phyloP scores from a whole-genome alignment of 2,329 filamentous ascomycete species.

The Pseudogymnoascus sp. region DNA sequence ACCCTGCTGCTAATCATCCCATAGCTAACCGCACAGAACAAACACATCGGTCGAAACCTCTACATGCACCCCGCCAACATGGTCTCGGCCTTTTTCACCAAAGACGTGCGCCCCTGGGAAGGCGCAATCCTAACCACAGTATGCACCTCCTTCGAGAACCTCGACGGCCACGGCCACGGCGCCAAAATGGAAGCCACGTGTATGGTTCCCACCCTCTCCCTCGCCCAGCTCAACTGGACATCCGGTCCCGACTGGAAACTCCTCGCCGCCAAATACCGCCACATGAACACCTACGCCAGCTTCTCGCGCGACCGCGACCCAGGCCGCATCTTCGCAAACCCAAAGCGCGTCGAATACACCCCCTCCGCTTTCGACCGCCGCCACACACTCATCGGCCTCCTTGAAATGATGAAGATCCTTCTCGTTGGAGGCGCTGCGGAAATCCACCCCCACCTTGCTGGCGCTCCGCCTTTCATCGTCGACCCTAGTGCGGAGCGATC shows the following conservation, averaged over 20 bases:
- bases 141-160: constrained; percentile 69
- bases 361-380: constrained; percentile 66
- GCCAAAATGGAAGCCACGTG: constrained; percentile 69
- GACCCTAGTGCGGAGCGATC: neutral
- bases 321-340: constrained; percentile 56
- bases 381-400: constrained; percentile 64
- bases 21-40: constrained; percentile 41
- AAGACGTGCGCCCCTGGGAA: constrained; percentile 65
- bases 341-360: constrained; percentile 58
- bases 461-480: constrained; percentile 52
- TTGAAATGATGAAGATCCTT: constrained; percentile 67
- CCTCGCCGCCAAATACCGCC: constrained; percentile 58
- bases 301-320: constrained; percentile 69
- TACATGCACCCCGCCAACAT: constrained; percentile 69
- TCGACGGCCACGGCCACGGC: constrained; percentile 75
- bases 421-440: constrained; percentile 73
- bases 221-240: constrained; percentile 59
- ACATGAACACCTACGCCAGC: constrained; percentile 65
- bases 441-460: constrained; percentile 60
- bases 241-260: constrained; percentile 65
- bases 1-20: neutral
- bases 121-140: constrained; percentile 72
- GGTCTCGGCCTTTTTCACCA: constrained; percentile 54
- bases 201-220: constrained; percentile 62
- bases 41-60: constrained; percentile 73